Percentiles rank a stretch among this genome's conserved stretches.
Evolutionary conservation across 1,284 basidiomycete species (phyloP).

Genomic region (Pholiota adiposa): DNA sequence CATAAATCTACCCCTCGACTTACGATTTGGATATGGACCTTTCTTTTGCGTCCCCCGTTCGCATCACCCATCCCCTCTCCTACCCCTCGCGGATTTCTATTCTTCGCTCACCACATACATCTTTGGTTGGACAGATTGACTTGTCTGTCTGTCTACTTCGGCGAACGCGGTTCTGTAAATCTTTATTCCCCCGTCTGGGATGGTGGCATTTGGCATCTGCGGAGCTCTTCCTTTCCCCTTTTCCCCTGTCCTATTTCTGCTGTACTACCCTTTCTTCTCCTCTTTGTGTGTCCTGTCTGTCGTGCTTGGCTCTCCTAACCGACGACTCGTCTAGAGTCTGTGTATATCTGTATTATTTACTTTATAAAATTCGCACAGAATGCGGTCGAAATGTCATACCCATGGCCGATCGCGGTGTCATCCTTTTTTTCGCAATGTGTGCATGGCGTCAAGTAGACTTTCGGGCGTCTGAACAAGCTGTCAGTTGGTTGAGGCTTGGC

Average conservation of each 20-base stretch:
- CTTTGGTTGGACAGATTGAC: background rate
- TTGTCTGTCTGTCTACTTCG: background rate
- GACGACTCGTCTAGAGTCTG: background rate
- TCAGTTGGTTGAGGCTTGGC: background rate
- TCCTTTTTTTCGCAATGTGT: background rate
- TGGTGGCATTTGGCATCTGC: constrained; percentile 3
- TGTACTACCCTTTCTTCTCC: constrained; percentile 4
- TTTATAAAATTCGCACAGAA: background rate
- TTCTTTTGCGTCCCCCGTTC: background rate
- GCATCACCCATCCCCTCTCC: background rate
- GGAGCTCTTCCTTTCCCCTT: background rate
- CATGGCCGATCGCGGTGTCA: background rate
- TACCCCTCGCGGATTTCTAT: background rate
- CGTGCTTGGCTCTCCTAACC: background rate
- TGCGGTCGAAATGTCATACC: background rate
- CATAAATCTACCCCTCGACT: constrained; percentile 11
- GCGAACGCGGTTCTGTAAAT: constrained; percentile 8
- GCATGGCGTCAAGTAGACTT: background rate
- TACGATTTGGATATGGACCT: constrained; percentile 3
- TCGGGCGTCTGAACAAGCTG: background rate
- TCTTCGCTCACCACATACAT: background rate
- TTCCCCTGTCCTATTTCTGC: background rate
- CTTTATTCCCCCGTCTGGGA: constrained; percentile 2
- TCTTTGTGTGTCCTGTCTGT: background rate
- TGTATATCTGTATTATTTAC: constrained; percentile 9